Conservation (phyloP, 768 basidiomycete species). For the Atractiella rhizophila region DNA sequence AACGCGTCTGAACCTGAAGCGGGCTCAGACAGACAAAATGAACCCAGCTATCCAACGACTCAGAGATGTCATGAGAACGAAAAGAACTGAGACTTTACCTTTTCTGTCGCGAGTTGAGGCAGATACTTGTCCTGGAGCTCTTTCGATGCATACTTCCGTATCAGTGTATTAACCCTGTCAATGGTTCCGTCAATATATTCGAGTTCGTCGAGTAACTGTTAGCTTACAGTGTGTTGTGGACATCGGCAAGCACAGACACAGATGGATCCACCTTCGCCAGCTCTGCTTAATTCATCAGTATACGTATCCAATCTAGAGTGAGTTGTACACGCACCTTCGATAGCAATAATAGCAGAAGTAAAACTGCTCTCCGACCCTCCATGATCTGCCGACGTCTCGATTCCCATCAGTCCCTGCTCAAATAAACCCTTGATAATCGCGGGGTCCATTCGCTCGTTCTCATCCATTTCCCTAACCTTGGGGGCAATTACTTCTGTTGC, state of each 20-base stretch:
- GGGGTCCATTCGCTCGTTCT: slow-evolving; percentile 82
- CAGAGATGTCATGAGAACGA: neutral
- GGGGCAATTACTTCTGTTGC: slow-evolving; percentile 71
- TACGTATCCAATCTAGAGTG: neutral
- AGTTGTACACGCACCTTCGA: slow-evolving; percentile 30
- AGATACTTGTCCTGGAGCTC: slow-evolving; percentile 73
- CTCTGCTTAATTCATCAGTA: slow-evolving; percentile 25
- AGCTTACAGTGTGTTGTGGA: slow-evolving; percentile 64
- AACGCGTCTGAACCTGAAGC: slow-evolving; percentile 92
- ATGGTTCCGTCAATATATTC: neutral
- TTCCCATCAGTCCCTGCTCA: slow-evolving; percentile 71
- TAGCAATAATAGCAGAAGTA: slow-evolving; percentile 79
- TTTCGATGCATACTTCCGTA: slow-evolving; percentile 59
- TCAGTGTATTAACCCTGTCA: slow-evolving; percentile 36
- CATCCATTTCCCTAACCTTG: slow-evolving; percentile 90
- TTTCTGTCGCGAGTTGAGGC: slow-evolving; percentile 49
- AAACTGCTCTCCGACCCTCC: slow-evolving; percentile 79
- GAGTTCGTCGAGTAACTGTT: neutral
- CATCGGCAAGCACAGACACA: slow-evolving; percentile 87
- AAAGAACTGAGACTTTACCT: slow-evolving; percentile 27
- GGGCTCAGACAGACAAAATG: slow-evolving; percentile 81
- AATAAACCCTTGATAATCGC: slow-evolving; percentile 53
- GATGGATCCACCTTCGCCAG: slow-evolving; percentile 87
- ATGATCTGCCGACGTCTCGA: slow-evolving; percentile 61
- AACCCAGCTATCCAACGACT: slow-evolving; percentile 51